Percentiles rank a stretch among this genome's conserved stretches.
Conservation (phyloP, 2,329 filamentous ascomycete species). For the Fusarium sp. region DNA sequence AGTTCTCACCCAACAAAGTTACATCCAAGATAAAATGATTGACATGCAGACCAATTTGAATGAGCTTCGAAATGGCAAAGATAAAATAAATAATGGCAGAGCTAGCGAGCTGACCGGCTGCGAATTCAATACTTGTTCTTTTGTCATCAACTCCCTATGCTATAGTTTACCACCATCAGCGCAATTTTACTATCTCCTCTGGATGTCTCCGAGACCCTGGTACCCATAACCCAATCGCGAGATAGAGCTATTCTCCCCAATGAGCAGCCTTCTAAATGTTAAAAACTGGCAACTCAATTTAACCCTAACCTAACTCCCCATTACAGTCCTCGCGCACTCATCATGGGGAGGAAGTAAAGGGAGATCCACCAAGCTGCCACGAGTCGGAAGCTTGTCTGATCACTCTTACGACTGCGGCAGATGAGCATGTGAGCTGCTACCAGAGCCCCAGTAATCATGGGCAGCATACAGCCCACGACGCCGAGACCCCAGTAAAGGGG, state of each 20-base stretch:
- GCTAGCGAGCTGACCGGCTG: no score
- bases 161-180: not conserved
- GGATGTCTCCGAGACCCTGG: no score
- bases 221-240: not conserved
- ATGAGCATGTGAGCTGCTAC: slow-evolving; percentile 36
- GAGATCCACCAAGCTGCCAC: slow-evolving; percentile 39
- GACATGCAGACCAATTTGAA: no score
- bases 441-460: slow-evolving; percentile 2
- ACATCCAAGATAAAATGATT: no score
- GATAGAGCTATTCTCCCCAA: not conserved
- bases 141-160: not conserved
- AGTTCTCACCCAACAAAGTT: not conserved
- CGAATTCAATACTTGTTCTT: not conserved
- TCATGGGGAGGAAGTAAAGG: slow-evolving; percentile 34
- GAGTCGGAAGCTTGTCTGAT: slow-evolving; percentile 33
- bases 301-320: not conserved
- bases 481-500: slow-evolving; percentile 33
- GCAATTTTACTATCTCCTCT: not conserved
- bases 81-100: no score
- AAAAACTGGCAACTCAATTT: no score
- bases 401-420: slow-evolving; percentile 10
- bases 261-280: not conserved
- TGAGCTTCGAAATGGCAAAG: no score
- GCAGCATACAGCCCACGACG: slow-evolving; percentile 3
- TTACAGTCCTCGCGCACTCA: slow-evolving; percentile 19